These are phyloP conservation scores for Paecilomyces variotii DNA, from an alignment of 2,329 filamentous ascomycete species.

Conservation along the genomic window DNA sequence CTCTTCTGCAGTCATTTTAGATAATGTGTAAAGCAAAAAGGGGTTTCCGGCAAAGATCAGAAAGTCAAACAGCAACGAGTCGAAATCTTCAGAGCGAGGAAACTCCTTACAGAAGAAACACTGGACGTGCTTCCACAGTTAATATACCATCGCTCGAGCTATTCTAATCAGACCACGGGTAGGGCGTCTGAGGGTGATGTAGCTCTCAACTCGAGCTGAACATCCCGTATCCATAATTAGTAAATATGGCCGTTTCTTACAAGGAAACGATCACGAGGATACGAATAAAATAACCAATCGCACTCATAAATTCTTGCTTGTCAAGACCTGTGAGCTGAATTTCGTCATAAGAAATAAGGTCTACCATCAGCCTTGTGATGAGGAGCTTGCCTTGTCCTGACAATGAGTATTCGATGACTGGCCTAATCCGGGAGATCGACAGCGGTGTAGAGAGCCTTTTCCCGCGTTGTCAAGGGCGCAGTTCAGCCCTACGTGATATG, in stretches of 20 bases:
- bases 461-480: neutral
- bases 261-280: neutral
- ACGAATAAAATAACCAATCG: neutral
- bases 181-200: neutral
- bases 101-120: too few species aligned
- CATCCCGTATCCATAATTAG: neutral
- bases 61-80: neutral
- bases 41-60: neutral
- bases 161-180: neutral
- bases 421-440: neutral
- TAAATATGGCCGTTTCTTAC: neutral
- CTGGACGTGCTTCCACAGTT: too few species aligned
- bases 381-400: neutral
- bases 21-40: neutral
- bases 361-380: neutral
- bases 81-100: neutral
- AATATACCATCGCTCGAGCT: neutral
- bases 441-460: neutral
- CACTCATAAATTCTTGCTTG: neutral
- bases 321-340: neutral
- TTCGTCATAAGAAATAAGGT: neutral
- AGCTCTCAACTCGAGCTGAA: neutral
- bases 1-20: neutral
- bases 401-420: neutral
- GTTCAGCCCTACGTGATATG: neutral